Conservation (phyloP, 768 basidiomycete species). For the Leccinum fibrillosum region DNA sequence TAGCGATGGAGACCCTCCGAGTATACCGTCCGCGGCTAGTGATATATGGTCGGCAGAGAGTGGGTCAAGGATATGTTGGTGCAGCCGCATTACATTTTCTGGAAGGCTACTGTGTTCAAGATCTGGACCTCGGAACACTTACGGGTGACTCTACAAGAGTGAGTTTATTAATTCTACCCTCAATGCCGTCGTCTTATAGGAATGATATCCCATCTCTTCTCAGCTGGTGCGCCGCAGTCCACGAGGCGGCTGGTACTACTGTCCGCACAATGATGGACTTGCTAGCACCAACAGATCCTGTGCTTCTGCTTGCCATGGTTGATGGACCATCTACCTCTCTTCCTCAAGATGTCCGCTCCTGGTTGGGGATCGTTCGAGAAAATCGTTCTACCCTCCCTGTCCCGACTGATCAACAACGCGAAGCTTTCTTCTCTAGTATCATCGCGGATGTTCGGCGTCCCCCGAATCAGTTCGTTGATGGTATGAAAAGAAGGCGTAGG, state of each 20-base stretch:
- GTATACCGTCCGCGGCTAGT: slow-evolving; percentile 88
- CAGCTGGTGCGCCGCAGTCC: slow-evolving; percentile 81
- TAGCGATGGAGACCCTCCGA: slow-evolving; percentile 89
- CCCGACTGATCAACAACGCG: slow-evolving; percentile 57
- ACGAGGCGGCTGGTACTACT: slow-evolving; percentile 80
- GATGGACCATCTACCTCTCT: slow-evolving; percentile 71
- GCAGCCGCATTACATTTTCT: slow-evolving; percentile 90
- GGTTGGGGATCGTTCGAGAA: slow-evolving; percentile 82
- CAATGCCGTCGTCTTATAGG: not conserved
- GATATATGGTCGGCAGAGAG: slow-evolving; percentile 75
- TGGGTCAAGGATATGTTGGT: slow-evolving; percentile 91
- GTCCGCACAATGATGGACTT: slow-evolving; percentile 90
- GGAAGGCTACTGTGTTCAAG: slow-evolving; percentile 95
- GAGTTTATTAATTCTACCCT: slow-evolving; percentile 27
- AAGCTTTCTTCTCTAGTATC: slow-evolving; percentile 73
- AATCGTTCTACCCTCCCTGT: slow-evolving; percentile 63
- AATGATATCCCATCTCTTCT: slow-evolving; percentile 77
- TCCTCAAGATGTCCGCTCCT: slow-evolving; percentile 78
- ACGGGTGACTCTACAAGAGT: slow-evolving; percentile 89
- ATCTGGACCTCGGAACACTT: slow-evolving; percentile 83
- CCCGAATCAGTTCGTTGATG: slow-evolving; percentile 89
- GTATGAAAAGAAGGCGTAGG: slow-evolving; percentile 76
- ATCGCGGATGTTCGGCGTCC: slow-evolving; percentile 67
- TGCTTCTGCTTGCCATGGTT: slow-evolving; percentile 87
- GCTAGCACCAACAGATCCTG: slow-evolving; percentile 85